Evolutionary conservation across 495 filamentous ascomycete species (phyloP), one percentile per base, ranked within the genome.

Genomic region (Daldinia caldariorum): DNA sequence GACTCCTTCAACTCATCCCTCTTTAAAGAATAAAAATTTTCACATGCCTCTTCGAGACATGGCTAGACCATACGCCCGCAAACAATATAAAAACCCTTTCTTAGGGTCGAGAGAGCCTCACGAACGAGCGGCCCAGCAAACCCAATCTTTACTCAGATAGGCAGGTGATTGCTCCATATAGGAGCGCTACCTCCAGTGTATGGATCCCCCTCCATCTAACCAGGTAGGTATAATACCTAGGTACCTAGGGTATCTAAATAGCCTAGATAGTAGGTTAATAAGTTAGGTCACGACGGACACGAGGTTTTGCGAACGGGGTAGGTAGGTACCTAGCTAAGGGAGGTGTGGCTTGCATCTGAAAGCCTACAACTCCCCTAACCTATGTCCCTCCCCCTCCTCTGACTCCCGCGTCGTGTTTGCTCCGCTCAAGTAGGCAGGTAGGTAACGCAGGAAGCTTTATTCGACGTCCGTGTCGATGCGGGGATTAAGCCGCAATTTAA

Each of bases 81-180:
- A n/a, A n/a, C n/a, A n/a, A n/a, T n/a, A 22, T 22, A 39, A 18
- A 29, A 16, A 20, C 22, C 18, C 60, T 47, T 58, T 37, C 39
- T 47, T 62, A 55, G 29, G 34, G 50, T 29, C 50, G 35, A 34
- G 31, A 50, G 58, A 29, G 20, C 56, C 43, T 39, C 41, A 55
- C 61, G 26, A 35, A 34, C 7, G 34, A 34, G 64, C 20, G 4
- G 37, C 26, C 29, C 39, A 59, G 38, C 56, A 51, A 50, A 49
- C 68, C 13, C 13, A 66, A 66, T 58, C 62, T 43, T 72, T 63
- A 64, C 69, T 60, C 55, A 49, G 69, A 72, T 72, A 72, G 69
- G 69, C 63, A 72, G 69, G 63, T 54, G 20, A 53, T 58, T 53
- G 12, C 49, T 38, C 41, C 47, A 35, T 26, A 26, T 3, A 26